A percentile compares a stretch with the other conserved stretches of the same genome.
Evolutionary conservation across 768 basidiomycete species (phyloP).

Genomic region (Macrolepiota albuminosa): DNA sequence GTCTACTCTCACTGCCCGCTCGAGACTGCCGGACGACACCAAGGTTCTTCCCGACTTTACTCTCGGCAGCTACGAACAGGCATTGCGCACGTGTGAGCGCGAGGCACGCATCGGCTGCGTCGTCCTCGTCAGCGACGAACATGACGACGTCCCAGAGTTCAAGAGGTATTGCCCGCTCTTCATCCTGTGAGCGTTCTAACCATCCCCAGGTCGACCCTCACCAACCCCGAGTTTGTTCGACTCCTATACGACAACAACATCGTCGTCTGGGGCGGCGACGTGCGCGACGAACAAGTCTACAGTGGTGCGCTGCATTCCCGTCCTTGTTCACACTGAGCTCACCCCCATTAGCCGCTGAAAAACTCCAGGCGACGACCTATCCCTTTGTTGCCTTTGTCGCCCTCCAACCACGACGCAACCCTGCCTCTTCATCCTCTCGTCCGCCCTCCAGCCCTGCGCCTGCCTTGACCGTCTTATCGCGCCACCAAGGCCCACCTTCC

Average conservation of each 20-base stretch:
- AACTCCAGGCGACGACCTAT: slow-evolving; percentile 84
- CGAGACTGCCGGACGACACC: slow-evolving; percentile 25
- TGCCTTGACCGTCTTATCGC: slow-evolving; percentile 75
- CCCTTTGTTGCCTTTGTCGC: slow-evolving; percentile 92
- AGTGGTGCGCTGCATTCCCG: slow-evolving; percentile 41
- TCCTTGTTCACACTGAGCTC: slow-evolving; percentile 61
- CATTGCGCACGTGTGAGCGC: slow-evolving; percentile 62
- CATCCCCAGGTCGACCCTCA: slow-evolving; percentile 59
- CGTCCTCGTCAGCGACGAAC: slow-evolving; percentile 82
- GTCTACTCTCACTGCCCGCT: slow-evolving; percentile 39
- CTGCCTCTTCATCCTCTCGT: slow-evolving; percentile 28
- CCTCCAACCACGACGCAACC: slow-evolving; percentile 65
- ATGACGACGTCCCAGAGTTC: slow-evolving; percentile 85
- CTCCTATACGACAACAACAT: slow-evolving; percentile 70
- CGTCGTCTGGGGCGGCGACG: slow-evolving; percentile 90
- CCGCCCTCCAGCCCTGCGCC: slow-evolving; percentile 31
- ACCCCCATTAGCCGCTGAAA: slow-evolving; percentile 38
- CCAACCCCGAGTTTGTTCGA: slow-evolving; percentile 65
- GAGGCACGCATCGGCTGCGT: slow-evolving; percentile 76
- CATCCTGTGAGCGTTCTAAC: not conserved
- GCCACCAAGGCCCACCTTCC: slow-evolving; percentile 66
- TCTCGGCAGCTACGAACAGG: slow-evolving; percentile 77
- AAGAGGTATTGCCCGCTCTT: slow-evolving; percentile 53
- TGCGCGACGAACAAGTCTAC: slow-evolving; percentile 79
- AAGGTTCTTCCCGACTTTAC: slow-evolving; percentile 78